A percentile compares a stretch with the other conserved stretches of the same genome.
These are phyloP conservation scores for Thymus mandschuricus DNA, from an alignment of 257 asterid genomes.

Conservation along the genomic window DNA sequence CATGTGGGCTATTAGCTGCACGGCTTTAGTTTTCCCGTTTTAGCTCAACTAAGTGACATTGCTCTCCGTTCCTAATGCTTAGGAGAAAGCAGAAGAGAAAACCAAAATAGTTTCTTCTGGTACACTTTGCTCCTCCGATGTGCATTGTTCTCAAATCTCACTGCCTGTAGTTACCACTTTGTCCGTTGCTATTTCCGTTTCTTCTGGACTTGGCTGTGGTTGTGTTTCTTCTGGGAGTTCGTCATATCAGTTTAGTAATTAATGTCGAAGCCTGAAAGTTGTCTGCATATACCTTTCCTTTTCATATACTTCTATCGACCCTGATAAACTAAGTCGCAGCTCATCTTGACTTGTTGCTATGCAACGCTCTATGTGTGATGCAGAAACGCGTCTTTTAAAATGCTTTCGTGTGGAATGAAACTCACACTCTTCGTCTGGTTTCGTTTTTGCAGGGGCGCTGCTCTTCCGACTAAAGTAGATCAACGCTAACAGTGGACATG, in stretches of 20 bases:
- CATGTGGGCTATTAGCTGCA: too few species aligned
- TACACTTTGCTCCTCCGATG: background rate
- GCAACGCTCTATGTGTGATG: background rate
- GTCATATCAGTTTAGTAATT: background rate
- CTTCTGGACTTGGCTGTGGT: background rate
- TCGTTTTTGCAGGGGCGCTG: conserved; percentile 47
- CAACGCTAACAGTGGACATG: conserved; percentile 40
- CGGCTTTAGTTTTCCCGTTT: too few species aligned
- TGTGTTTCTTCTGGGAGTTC: background rate
- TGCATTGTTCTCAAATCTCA: background rate
- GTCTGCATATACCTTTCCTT: background rate
- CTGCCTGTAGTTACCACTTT: background rate
- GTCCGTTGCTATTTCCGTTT: too few species aligned
- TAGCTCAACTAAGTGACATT: background rate
- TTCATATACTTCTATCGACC: background rate
- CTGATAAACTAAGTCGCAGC: too few species aligned
- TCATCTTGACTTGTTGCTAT: background rate
- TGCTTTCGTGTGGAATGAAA: background rate
- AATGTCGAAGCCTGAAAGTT: too few species aligned
- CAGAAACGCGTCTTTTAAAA: background rate
- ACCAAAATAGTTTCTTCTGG: background rate
- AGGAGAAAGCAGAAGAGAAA: background rate
- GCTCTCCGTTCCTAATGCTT: background rate
- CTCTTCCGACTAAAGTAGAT: conserved; percentile 49
- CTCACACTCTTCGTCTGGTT: conserved; percentile 20